Evolutionary conservation across 306 rosid genomes (phyloP).

Genomic region (Cucurbita pepo): DNA sequence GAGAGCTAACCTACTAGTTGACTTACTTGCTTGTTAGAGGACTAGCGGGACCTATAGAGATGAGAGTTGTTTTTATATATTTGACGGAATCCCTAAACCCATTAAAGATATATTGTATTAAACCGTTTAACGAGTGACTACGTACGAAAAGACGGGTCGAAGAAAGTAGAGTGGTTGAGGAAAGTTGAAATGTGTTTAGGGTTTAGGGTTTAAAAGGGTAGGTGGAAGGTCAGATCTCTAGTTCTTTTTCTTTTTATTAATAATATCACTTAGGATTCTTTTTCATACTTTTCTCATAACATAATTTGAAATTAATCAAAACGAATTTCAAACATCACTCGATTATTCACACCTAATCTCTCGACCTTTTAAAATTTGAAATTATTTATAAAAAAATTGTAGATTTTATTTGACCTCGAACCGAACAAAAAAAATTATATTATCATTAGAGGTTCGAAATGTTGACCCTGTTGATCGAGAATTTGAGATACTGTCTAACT

Average conservation of each 20-base stretch:
- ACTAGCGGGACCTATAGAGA: too few relatives aligned
- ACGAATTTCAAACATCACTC: neutral
- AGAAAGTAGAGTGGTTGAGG: neutral
- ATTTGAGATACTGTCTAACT: too few relatives aligned
- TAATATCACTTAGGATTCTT: neutral
- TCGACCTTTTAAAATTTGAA: neutral
- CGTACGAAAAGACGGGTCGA: too few relatives aligned
- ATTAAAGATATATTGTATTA: too few relatives aligned
- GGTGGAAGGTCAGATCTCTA: neutral
- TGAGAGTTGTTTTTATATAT: too few relatives aligned
- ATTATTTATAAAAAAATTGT: neutral
- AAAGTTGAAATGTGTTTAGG: neutral
- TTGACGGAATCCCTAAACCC: too few relatives aligned
- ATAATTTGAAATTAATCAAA: neutral
- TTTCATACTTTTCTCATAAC: neutral
- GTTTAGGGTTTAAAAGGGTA: neutral
- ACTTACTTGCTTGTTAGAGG: too few relatives aligned
- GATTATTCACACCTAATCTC: neutral
- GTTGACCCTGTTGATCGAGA: too few relatives aligned
- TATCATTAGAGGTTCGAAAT: too few relatives aligned
- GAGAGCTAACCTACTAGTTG: too few relatives aligned
- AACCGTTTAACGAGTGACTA: too few relatives aligned
- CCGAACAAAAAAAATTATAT: too few relatives aligned
- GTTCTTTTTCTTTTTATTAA: neutral
- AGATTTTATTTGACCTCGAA: neutral